Conservation (phyloP, 2,329 filamentous ascomycete genomes). For the Calycina marina region DNA sequence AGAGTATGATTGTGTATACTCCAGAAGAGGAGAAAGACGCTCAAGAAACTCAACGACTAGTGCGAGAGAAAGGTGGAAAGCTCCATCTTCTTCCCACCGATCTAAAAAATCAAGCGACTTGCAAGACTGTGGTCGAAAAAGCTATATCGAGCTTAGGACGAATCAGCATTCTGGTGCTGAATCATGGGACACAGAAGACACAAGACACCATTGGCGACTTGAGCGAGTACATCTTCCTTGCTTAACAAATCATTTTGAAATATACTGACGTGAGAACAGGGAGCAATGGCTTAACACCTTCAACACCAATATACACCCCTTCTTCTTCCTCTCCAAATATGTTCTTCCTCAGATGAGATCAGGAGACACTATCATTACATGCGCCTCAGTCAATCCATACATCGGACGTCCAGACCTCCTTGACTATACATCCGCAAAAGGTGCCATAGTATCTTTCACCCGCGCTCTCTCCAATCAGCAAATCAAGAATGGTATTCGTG, state of each 20-base stretch:
- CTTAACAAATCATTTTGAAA: not conserved
- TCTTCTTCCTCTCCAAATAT: conserved; percentile 72
- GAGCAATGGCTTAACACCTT: conserved; percentile 73
- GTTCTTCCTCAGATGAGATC: conserved; percentile 56
- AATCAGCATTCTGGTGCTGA: conserved; percentile 64
- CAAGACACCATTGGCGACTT: conserved; percentile 56
- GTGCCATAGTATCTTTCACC: conserved; percentile 67
- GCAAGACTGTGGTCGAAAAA: conserved; percentile 52
- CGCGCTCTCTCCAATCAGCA: conserved; percentile 65
- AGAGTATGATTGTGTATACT: conserved; percentile 58
- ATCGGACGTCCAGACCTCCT: conserved; percentile 66
- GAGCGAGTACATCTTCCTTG: conserved; percentile 37
- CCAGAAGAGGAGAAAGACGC: conserved; percentile 66
- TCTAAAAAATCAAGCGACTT: conserved; percentile 50
- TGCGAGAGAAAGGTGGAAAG: conserved; percentile 51
- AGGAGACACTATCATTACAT: conserved; percentile 75
- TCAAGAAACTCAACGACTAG: conserved; percentile 54
- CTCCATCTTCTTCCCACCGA: conserved; percentile 52
- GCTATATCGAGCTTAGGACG: conserved; percentile 50
- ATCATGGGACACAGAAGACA: conserved; percentile 64
- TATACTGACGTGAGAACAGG: conserved; percentile 22
- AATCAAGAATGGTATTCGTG: conserved; percentile 55
- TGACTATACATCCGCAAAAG: conserved; percentile 70
- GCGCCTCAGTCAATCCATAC: conserved; percentile 72
- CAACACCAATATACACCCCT: conserved; percentile 69